A percentile compares a stretch with the other conserved stretches of the same genome.
Evolutionary conservation across 2,329 filamentous ascomycete genomes (phyloP).

Genomic region (Arthrobotrys iridis): DNA sequence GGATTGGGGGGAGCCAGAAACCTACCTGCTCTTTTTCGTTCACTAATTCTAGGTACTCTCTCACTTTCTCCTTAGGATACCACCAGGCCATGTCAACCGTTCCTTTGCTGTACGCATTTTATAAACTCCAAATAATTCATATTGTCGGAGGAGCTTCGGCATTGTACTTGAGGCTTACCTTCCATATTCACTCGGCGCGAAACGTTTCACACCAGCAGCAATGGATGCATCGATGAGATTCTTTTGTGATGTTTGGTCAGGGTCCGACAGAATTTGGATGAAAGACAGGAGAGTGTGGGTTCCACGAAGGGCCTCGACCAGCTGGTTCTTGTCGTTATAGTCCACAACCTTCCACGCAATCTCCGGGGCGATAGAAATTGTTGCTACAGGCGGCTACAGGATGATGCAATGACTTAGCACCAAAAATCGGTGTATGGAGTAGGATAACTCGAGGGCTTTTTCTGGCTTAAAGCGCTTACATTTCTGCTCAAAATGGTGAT

Average conservation of each 20-base stretch:
- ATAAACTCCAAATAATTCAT: too few species aligned
- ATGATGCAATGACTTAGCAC: background rate
- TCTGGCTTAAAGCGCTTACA: constrained; percentile 59
- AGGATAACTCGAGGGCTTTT: background rate
- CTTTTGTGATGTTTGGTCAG: constrained; percentile 53
- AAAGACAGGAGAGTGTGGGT: constrained; percentile 69
- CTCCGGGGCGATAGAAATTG: constrained; percentile 51
- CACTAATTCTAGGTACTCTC: constrained; percentile 66
- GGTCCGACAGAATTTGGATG: constrained; percentile 61
- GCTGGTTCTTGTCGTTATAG: constrained; percentile 62
- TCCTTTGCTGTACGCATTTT: constrained; percentile 38
- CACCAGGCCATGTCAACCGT: constrained; percentile 64
- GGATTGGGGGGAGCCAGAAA: too few species aligned
- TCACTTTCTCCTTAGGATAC: constrained; percentile 65
- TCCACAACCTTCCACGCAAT: constrained; percentile 63
- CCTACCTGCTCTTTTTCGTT: constrained; percentile 65
- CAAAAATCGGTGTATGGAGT: background rate
- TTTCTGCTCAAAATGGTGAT: constrained; percentile 67
- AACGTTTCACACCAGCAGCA: constrained; percentile 62
- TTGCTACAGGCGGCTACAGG: background rate
- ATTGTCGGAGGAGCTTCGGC: background rate
- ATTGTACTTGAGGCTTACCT: constrained; percentile 59
- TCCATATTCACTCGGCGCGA: constrained; percentile 63
- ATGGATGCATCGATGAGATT: constrained; percentile 63
- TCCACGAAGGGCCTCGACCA: constrained; percentile 63